Evolutionary conservation across 1,284 basidiomycete genomes (phyloP).

Genomic region (Erythrobasidium hasegawianum): DNA sequence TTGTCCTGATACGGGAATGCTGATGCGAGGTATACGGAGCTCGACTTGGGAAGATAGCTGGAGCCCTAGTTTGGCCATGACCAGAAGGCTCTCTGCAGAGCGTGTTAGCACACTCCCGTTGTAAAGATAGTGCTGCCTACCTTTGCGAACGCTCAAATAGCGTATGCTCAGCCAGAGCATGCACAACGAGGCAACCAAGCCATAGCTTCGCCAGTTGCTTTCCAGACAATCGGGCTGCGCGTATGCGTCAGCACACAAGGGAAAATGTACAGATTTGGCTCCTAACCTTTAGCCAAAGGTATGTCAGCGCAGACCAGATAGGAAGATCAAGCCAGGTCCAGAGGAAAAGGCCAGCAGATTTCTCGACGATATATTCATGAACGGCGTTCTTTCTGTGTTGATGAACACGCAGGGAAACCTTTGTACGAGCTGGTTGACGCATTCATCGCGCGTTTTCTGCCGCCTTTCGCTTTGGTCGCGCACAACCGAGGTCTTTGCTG

Average conservation of each 20-base stretch:
- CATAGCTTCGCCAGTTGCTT: too few species aligned
- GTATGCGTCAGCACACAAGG: too few species aligned
- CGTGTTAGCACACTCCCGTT: neutral
- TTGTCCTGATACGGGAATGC: neutral
- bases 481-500: neutral
- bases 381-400: conserved; percentile 1
- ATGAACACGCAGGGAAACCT: neutral
- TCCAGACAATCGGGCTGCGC: too few species aligned
- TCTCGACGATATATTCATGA: conserved; percentile 12
- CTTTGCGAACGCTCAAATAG: too few species aligned
- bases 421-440: conserved; percentile 11
- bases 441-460: conserved; percentile 13
- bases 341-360: conserved; percentile 1
- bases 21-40: neutral
- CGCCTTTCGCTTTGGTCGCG: neutral
- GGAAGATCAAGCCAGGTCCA: conserved; percentile 1
- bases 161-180: too few species aligned
- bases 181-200: too few species aligned
- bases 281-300: too few species aligned
- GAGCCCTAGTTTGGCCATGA: conserved; percentile 1
- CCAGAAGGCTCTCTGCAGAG: conserved; percentile 13
- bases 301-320: too few species aligned
- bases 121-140: too few species aligned
- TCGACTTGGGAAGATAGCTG: conserved; percentile 13
- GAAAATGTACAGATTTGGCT: too few species aligned